phyloP scores from a whole-genome alignment of 345 rosid genomes.

The Pistacia integerrima region DNA sequence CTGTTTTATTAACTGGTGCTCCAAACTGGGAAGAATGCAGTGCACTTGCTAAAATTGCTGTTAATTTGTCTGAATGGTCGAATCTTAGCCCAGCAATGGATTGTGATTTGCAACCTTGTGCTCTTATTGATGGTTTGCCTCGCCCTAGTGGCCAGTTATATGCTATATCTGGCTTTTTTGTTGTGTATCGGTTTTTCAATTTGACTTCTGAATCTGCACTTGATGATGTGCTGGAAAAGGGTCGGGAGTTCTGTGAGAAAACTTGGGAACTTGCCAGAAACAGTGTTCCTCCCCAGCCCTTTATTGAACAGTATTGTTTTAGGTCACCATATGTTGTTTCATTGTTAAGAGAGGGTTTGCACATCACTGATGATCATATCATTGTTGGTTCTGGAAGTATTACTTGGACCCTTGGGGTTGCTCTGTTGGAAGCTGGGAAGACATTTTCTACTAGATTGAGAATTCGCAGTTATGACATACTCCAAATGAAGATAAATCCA shows the following conservation, averaged over 20 bases:
- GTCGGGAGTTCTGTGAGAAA: slow-evolving; percentile 80
- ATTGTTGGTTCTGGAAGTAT: slow-evolving; percentile 92
- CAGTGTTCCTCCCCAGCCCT: slow-evolving; percentile 94
- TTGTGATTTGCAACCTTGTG: slow-evolving; percentile 93
- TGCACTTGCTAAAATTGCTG: slow-evolving; percentile 73
- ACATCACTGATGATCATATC: slow-evolving; percentile 72
- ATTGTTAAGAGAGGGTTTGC: slow-evolving; percentile 87
- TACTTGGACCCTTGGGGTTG: slow-evolving; percentile 98
- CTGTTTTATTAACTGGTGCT: slow-evolving; percentile 74
- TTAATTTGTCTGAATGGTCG: slow-evolving; percentile 94
- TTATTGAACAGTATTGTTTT: slow-evolving; percentile 97
- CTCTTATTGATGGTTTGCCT: slow-evolving; percentile 72
- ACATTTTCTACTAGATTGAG: slow-evolving; percentile 64
- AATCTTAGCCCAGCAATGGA: slow-evolving; percentile 60
- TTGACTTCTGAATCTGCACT: slow-evolving; percentile 79
- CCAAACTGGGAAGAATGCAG: slow-evolving; percentile 87
- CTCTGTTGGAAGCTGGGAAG: slow-evolving; percentile 84
- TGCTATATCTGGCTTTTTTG: slow-evolving; percentile 93
- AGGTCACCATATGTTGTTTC: slow-evolving; percentile 91
- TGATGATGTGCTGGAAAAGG: slow-evolving; percentile 90
- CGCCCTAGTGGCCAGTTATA: slow-evolving; percentile 91
- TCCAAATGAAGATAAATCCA: slow-evolving; percentile 74
- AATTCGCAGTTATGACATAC: slow-evolving; percentile 56
- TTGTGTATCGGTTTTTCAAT: slow-evolving; percentile 86
- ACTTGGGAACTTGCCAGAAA: slow-evolving; percentile 77